Percentiles rank a stretch among this genome's conserved stretches.
phyloP scores from a whole-genome alignment of 495 filamentous ascomycete species.

The Elasticomyces elasticus region DNA sequence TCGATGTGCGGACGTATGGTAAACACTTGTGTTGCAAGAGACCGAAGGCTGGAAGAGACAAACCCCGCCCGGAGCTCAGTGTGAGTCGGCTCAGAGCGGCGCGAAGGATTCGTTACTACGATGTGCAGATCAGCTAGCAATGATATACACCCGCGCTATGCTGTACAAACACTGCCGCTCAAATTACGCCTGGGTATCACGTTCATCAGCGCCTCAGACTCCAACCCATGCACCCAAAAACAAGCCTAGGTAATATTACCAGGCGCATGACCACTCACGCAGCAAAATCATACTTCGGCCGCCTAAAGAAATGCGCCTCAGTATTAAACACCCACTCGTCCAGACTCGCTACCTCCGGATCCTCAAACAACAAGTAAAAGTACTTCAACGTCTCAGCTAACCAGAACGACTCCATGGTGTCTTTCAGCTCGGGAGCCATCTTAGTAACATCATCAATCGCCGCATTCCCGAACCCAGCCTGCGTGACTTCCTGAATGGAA shows the following conservation, averaged over 20 bases:
- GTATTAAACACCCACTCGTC: constrained; percentile 69
- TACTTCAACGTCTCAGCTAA: constrained; percentile 56
- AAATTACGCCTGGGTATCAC: too few relatives aligned
- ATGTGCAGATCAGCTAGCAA: too few relatives aligned
- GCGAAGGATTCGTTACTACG: too few relatives aligned
- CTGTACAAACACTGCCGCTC: too few relatives aligned
- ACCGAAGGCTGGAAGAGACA: too few relatives aligned
- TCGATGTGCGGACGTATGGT: too few relatives aligned
- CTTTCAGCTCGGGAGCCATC: constrained; percentile 23
- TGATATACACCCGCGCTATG: too few relatives aligned
- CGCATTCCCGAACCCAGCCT: constrained; percentile 55
- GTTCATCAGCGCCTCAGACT: too few relatives aligned
- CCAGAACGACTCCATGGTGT: constrained; percentile 37
- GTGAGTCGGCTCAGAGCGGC: too few relatives aligned
- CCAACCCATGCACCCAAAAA: background rate
- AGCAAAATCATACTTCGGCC: constrained; percentile 27
- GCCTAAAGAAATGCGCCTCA: constrained; percentile 63
- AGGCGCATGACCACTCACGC: background rate
- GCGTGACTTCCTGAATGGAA: constrained; percentile 57
- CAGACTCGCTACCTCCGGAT: constrained; percentile 56
- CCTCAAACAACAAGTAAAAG: constrained; percentile 79
- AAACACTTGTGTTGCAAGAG: too few relatives aligned
- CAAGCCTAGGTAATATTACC: too few relatives aligned
- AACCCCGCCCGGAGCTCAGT: too few relatives aligned
- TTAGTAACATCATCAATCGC: constrained; percentile 67